phyloP scores from a whole-genome alignment of 495 filamentous ascomycete species.

The Daldinia concentrica region DNA sequence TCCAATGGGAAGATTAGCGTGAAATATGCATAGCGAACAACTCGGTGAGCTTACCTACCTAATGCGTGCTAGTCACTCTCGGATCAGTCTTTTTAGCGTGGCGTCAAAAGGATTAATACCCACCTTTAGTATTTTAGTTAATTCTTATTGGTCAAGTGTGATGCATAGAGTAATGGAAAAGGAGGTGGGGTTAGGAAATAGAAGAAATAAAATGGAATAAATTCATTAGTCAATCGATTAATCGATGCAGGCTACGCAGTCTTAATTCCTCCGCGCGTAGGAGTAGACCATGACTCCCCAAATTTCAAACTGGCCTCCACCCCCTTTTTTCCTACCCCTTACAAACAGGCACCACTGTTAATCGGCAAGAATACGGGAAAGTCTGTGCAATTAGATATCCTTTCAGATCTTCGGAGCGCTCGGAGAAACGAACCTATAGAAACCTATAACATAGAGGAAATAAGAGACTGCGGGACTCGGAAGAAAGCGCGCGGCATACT shows the following conservation, averaged over 20 bases:
- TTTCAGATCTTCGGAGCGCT: constrained; percentile 2
- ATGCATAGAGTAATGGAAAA: background rate
- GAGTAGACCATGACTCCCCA: constrained; percentile 21
- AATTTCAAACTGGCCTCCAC: constrained; percentile 37
- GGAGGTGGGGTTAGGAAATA: background rate
- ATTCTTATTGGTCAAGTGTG: constrained; percentile 10
- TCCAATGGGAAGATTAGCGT: constrained; percentile 1
- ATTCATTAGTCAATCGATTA: constrained; percentile 7
- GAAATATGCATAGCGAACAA: background rate
- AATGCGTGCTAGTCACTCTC: background rate
- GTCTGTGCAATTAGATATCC: constrained; percentile 25
- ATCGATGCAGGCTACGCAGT: background rate
- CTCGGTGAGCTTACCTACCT: background rate
- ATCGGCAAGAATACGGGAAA: constrained; percentile 25
- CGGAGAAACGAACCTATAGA: constrained; percentile 3
- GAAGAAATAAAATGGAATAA: constrained; percentile 7
- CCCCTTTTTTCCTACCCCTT: constrained; percentile 23
- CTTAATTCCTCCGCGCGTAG: constrained; percentile 19
- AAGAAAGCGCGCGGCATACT: constrained; percentile 1
- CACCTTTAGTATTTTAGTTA: background rate
- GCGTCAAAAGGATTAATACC: background rate
- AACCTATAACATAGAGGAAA: background rate
- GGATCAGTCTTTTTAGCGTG: background rate
- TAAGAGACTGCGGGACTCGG: constrained; percentile 2
- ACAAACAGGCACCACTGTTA: constrained; percentile 10